A percentile compares a stretch with the other conserved stretches of the same genome.
These are phyloP conservation scores for Stellera chamaejasme DNA, from an alignment of 345 rosid genomes.

Conservation along the genomic window DNA sequence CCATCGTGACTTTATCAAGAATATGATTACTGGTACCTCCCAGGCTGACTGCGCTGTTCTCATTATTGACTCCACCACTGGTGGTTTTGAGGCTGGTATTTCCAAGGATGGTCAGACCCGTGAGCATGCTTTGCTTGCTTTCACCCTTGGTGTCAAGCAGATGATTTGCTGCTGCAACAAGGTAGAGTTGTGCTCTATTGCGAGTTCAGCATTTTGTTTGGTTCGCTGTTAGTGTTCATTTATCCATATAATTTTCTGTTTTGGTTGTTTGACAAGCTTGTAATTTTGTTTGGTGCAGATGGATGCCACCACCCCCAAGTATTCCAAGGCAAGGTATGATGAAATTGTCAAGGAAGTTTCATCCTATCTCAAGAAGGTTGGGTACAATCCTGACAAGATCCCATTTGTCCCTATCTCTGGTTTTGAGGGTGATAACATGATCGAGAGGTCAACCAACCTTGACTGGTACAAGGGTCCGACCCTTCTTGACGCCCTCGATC, in stretches of 20 bases:
- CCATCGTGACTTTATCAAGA: conserved; percentile 75
- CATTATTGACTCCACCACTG: conserved; percentile 73
- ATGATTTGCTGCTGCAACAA: conserved; percentile 81
- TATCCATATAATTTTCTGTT: too few species aligned
- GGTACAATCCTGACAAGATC: conserved; percentile 30
- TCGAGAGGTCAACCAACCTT: conserved; percentile 30
- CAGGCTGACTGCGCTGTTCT: conserved; percentile 82
- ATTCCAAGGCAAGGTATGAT: conserved; percentile 32
- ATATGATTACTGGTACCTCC: conserved; percentile 76
- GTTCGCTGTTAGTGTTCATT: too few species aligned
- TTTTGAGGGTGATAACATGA: conserved; percentile 32
- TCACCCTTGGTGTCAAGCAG: conserved; percentile 67
- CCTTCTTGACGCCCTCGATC: conserved; percentile 30
- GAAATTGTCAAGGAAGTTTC: conserved; percentile 40
- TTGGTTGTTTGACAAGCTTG: conserved; percentile 9
- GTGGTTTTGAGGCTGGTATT: conserved; percentile 83
- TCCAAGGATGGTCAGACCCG: conserved; percentile 86
- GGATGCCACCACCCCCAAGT: conserved; percentile 37
- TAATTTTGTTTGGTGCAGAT: conserved; percentile 26
- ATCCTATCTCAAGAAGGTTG: conserved; percentile 32
- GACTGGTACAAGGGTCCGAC: conserved; percentile 40
- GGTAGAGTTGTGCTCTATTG: conserved; percentile 16
- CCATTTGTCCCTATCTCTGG: conserved; percentile 30
- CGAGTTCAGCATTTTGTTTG: neutral
- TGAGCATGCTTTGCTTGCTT: conserved; percentile 64